Evolutionary conservation across 805 yeast species (phyloP).

Genomic region (Saturnispora galanensis): DNA sequence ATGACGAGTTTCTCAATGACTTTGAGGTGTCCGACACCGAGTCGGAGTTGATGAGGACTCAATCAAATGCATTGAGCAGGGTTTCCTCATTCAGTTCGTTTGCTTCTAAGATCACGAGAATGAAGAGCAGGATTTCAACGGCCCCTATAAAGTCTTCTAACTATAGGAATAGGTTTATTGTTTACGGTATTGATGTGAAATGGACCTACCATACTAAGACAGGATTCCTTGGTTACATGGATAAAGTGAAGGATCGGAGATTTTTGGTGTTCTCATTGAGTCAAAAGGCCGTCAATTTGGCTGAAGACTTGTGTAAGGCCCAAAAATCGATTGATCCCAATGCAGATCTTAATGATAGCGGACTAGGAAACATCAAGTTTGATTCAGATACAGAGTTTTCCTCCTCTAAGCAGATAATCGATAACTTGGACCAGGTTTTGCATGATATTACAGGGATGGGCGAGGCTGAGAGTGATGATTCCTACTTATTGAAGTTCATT

Average conservation of each 20-base stretch:
- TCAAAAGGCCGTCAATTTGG: slow-evolving; percentile 24
- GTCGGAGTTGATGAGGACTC: slow-evolving; percentile 9
- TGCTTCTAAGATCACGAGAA: slow-evolving; percentile 13
- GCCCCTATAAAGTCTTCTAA: slow-evolving; percentile 26
- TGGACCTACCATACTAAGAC: slow-evolving; percentile 70
- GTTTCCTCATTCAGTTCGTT: slow-evolving; percentile 6
- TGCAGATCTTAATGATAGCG: not conserved
- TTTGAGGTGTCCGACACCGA: slow-evolving; percentile 18
- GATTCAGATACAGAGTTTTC: slow-evolving; percentile 15
- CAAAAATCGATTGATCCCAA: slow-evolving; percentile 4
- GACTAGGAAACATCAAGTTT: slow-evolving; percentile 7
- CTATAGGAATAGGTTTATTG: slow-evolving; percentile 54
- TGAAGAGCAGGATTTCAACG: slow-evolving; percentile 14
- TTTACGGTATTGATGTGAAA: slow-evolving; percentile 63
- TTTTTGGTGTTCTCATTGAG: slow-evolving; percentile 23
- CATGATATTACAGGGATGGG: slow-evolving; percentile 21
- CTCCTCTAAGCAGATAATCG: slow-evolving; percentile 22
- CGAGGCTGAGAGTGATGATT: slow-evolving; percentile 21
- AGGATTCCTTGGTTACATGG: slow-evolving; percentile 47
- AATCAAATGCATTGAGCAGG: slow-evolving; percentile 13
- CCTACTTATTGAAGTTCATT: slow-evolving; percentile 52
- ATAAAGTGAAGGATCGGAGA: slow-evolving; percentile 20
- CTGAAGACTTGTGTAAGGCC: slow-evolving; percentile 19
- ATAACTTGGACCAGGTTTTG: slow-evolving; percentile 45
- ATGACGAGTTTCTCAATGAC: slow-evolving; percentile 19